Conservation (phyloP, 1,284 basidiomycete species). For the Ceratobasidium sp. region DNA sequence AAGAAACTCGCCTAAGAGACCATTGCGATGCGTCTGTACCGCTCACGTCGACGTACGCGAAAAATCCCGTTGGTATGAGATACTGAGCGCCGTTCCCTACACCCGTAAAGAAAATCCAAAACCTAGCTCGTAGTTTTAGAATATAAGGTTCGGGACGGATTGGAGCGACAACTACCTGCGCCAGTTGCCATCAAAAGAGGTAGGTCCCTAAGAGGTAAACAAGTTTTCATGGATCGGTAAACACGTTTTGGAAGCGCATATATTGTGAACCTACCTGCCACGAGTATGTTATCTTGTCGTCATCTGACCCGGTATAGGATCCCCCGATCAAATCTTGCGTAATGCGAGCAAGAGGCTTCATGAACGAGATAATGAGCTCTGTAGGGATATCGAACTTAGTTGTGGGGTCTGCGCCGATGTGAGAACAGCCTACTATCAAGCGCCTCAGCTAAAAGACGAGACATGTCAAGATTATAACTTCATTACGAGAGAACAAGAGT, state of each 20-base stretch:
- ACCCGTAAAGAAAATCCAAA: constrained; percentile 55
- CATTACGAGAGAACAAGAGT: constrained; percentile 45
- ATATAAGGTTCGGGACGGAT: neutral
- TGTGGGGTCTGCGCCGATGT: constrained; percentile 47
- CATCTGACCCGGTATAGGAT: constrained; percentile 32
- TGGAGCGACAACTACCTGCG: constrained; percentile 47
- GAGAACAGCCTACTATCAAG: constrained; percentile 49
- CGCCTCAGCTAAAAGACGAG: constrained; percentile 51
- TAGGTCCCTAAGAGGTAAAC: constrained; percentile 53
- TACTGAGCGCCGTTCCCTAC: constrained; percentile 60
- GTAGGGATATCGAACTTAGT: constrained; percentile 51
- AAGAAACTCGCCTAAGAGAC: constrained; percentile 56
- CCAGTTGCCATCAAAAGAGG: constrained; percentile 67
- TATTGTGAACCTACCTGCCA: neutral
- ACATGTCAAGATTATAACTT: constrained; percentile 43
- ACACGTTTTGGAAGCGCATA: neutral
- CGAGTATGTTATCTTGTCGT: constrained; percentile 22
- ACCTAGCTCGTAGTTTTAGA: constrained; percentile 43
- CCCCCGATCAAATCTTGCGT: constrained; percentile 52
- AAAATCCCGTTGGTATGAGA: constrained; percentile 63
- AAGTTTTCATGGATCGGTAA: constrained; percentile 7
- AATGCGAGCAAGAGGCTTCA: constrained; percentile 40
- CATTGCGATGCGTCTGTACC: constrained; percentile 62
- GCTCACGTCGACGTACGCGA: constrained; percentile 63
- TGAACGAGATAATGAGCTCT: constrained; percentile 40